Evolutionary conservation across 2,329 filamentous ascomycete genomes (phyloP), one percentile per base, ranked within the genome.

Genomic region (Aspergillaceae sp.): DNA sequence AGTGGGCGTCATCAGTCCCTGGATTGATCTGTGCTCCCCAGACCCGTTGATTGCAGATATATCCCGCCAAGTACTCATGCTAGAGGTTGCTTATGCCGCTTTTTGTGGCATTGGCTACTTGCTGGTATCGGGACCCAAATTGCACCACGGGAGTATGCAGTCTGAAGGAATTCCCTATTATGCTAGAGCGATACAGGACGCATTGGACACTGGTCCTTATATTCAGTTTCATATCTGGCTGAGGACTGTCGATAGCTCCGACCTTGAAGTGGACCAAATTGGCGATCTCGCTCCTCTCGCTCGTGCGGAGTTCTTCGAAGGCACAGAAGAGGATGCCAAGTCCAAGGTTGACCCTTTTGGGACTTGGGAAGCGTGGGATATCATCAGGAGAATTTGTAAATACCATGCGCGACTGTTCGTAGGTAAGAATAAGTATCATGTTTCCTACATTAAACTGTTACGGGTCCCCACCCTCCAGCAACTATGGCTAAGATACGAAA

Each of bases 301-400:
- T 32, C 63, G 72, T 19, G 57, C 57, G 36, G 65, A 70, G 47
- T 73, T 66, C 50, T 48, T 69, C 10, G 52, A 47, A 35, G 55
- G 56, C 10, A 55, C 55, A 7, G 50, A 65, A 1, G 61, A 66
- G 8, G 57, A 54, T 4, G 54, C 65, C 32, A 57, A 58, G 5
- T 70, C 73, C 30, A 75, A 80, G 26, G 71, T 83, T 49, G 84
- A 91, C 58, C 66, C 86, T 0, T 92, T 87, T 65, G 83, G 83
- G 44, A 77, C 83, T 2, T 98, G 94, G 94, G 90, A 97, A 67
- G 84, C 86, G 1, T 98, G 92, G 92, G 84, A 98, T 64, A 76
- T 84, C 26, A 85, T 98, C 58, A 79, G 92, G 44, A 84, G 83
- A 44, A 74, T 88, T 47, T 96, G 89, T 77, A 85, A 83, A 69